Base-by-base conservation (phyloP, 2,329 filamentous ascomycete genomes). In the Botrytis cinerea region DNA sequence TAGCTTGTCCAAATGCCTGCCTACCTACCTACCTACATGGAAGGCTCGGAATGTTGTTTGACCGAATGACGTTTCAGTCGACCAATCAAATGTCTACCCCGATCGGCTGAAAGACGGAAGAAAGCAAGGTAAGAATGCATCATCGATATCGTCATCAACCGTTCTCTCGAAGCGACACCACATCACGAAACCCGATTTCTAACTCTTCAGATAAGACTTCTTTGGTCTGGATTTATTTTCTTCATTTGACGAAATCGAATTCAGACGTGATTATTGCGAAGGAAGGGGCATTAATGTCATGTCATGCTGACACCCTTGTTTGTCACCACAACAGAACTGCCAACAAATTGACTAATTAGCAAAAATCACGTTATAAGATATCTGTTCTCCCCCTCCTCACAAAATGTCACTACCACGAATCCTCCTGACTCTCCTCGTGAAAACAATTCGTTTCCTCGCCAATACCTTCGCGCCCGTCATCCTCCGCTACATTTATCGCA, bases 371-470 rank as follows among this genome's bases (percentile, higher is more conserved):
- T 28, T 40, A 10, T 14, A 22, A 54, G 1, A 40, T 28, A 22
- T 14, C 9, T 1, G 25, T 25, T 40, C 46, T 45, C 16, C 3
- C 18, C 2, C 12, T n/a, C 25, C n/a, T 63, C 59, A 46, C 25
- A 61, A 48, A 40, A 73, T 73, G 71, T 1, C 43, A 38, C 20
- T 63, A 20, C 45, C 71, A 46, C 71, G 57, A 35, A 69, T 73
- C n/a, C n/a, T 73, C 45, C 40, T 73, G 20, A 48, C 51, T 22
- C 25, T 70, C 4, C 14, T 73, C 22, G 57, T 70, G 43, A 70
- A 73, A 62, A 38, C 48, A 8, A 62, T 73, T 16, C 71, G 71
- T 2, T 54, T 70, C n/a, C 40, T 73, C 57, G 35, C 64, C 18
- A 73, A 43, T 25, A 63, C 66, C 8, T 20, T 73, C 35, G 66